A percentile compares a stretch with the other conserved stretches of the same genome.
Conservation (phyloP, 305 asterid genomes). For the Solanum chacoense region DNA sequence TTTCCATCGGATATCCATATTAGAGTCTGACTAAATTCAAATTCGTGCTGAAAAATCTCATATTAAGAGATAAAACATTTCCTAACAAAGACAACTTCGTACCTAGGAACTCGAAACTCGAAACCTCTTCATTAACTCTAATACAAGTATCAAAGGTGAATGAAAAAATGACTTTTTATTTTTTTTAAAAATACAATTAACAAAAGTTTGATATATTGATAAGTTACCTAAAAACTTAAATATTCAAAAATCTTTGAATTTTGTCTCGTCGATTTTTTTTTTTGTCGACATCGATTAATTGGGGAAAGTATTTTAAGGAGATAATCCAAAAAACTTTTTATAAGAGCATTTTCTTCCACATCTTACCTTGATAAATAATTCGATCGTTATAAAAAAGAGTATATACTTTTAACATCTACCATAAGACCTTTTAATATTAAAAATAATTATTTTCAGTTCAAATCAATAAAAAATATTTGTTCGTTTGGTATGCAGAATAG, state of each 20-base stretch:
- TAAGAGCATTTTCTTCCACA: not conserved
- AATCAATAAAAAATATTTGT: too few relatives aligned
- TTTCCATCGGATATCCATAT: rapidly evolving
- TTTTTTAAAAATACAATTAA: too few relatives aligned
- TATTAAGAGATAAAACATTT: rapidly evolving
- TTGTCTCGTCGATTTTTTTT: not conserved
- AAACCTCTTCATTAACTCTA: too few relatives aligned
- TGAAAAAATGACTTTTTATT: not conserved
- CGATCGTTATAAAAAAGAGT: too few relatives aligned
- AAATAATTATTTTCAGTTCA: too few relatives aligned
- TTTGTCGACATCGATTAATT: not conserved
- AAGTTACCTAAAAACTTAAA: not conserved
- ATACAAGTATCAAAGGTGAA: too few relatives aligned
- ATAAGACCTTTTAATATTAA: not conserved
- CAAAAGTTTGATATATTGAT: too few relatives aligned
- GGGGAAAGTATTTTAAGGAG: not conserved
- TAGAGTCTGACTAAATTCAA: rapidly evolving
- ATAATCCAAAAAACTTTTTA: not conserved
- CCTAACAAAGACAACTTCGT: rapidly evolving
- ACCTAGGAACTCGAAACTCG: rapidly evolving
- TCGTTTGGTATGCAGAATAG: not conserved
- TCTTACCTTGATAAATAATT: not conserved
- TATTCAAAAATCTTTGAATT: not conserved
- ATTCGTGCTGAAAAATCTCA: too few relatives aligned
- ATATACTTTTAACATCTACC: not conserved